A percentile compares a stretch with the other conserved stretches of the same genome.
phyloP scores from a whole-genome alignment of 164 flowering plant genomes.

The Berberis vulgaris region DNA sequence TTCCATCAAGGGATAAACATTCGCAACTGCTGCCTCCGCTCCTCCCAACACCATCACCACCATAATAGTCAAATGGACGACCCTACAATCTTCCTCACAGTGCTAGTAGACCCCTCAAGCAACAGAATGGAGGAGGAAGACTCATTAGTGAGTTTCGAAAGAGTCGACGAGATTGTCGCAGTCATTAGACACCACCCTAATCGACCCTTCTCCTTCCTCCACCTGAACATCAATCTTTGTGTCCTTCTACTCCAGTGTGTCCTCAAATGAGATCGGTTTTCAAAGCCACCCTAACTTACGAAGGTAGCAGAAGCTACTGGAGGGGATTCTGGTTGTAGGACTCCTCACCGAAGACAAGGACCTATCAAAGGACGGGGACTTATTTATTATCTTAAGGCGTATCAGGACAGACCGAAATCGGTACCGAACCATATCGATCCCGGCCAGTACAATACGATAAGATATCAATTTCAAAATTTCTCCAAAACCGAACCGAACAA shows the following conservation, averaged over 20 bases:
- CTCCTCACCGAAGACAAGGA: conserved; percentile 97
- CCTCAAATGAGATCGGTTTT: conserved; percentile 94
- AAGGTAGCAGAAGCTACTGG: conserved; percentile 76
- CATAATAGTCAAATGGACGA: too few species aligned
- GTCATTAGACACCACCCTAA: conserved; percentile 48
- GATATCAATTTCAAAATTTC: too few species aligned
- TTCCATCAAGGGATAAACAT: too few species aligned
- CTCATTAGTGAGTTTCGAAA: conserved; percentile 78
- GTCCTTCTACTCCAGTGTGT: conserved; percentile 97
- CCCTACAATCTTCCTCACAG: conserved; percentile 62
- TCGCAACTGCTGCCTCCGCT: too few species aligned
- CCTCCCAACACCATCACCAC: too few species aligned
- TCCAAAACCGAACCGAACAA: too few species aligned
- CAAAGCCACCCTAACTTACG: conserved; percentile 78
- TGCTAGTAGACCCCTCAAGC: conserved; percentile 40
- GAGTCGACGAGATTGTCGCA: conserved; percentile 62
- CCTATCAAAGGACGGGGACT: conserved; percentile 12
- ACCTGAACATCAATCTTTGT: conserved; percentile 66
- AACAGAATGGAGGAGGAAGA: conserved; percentile 70
- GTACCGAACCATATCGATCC: too few species aligned
- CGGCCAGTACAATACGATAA: too few species aligned
- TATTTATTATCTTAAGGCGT: too few species aligned
- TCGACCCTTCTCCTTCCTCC: conserved; percentile 60
- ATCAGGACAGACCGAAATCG: too few species aligned
- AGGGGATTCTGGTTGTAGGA: conserved; percentile 79